These are phyloP conservation scores for Solanum hybrid DNA, from an alignment of 305 asterid genomes.

Conservation along the genomic window DNA sequence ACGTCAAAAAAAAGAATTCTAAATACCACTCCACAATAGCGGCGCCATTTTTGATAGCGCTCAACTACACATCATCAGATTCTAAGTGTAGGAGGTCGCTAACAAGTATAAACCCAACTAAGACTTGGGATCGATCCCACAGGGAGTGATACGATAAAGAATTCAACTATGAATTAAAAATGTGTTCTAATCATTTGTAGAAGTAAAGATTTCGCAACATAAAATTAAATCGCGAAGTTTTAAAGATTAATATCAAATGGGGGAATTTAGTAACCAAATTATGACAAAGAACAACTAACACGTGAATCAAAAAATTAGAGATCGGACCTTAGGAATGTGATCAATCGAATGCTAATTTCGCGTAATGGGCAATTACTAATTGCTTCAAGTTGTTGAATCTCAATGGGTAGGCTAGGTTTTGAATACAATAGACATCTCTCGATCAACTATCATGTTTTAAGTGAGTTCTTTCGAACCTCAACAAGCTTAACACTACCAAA, in stretches of 20 bases:
- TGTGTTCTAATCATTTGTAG: not conserved
- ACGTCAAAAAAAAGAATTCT: not conserved
- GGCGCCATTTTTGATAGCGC: not conserved
- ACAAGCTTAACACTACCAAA: not conserved
- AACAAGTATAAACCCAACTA: not conserved
- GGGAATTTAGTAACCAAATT: not conserved
- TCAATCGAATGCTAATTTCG: not conserved
- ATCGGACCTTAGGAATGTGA: not conserved
- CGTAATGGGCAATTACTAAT: not conserved
- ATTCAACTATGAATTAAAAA: not conserved
- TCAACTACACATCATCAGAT: not conserved
- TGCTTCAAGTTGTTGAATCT: not conserved
- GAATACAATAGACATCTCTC: not conserved
- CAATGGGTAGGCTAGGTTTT: not conserved
- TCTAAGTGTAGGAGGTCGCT: not conserved
- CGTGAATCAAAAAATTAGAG: not conserved
- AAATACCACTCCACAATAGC: not conserved
- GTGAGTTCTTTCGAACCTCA: not conserved
- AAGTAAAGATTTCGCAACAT: not conserved
- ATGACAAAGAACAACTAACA: not conserved
- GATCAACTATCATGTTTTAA: not conserved
- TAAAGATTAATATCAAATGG: not conserved
- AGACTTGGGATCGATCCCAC: not conserved
- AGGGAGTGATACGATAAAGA: not conserved
- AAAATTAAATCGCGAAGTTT: no score